These are phyloP conservation scores for Geum urbanum DNA, from an alignment of 306 rosid species.

Conservation along the genomic window DNA sequence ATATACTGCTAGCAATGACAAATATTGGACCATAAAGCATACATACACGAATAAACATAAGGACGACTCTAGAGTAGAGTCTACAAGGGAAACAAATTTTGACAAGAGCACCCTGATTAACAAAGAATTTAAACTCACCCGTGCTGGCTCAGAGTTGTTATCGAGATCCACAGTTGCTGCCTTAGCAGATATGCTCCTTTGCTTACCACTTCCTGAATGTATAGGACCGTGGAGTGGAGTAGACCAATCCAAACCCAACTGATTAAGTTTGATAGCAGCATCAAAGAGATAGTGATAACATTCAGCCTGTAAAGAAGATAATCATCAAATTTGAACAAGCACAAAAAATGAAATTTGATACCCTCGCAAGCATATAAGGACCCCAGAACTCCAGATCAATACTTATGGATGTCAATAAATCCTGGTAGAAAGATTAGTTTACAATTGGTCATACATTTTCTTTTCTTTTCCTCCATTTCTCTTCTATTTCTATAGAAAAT, in stretches of 20 bases:
- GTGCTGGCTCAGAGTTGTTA: slow-evolving; percentile 35
- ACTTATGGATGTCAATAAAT: not conserved
- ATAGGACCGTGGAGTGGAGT: slow-evolving; percentile 69
- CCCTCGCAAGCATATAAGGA: not conserved
- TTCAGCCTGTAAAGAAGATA: slow-evolving; percentile 59
- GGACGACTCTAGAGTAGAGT: slow-evolving; percentile 7
- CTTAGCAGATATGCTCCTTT: slow-evolving; percentile 46
- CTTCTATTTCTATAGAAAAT: not conserved
- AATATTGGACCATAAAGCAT: not conserved
- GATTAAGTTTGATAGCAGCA: too few species aligned
- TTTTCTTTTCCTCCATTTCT: not conserved
- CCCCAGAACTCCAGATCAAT: not conserved
- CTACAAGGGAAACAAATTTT: slow-evolving; percentile 15
- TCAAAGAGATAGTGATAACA: slow-evolving; percentile 92
- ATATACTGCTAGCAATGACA: too few species aligned
- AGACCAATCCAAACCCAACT: slow-evolving; percentile 80
- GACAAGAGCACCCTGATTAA: not conserved
- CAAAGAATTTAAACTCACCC: slow-evolving; percentile 41
- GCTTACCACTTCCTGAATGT: slow-evolving; percentile 36
- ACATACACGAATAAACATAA: slow-evolving; percentile 8
- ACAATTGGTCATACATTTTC: too few species aligned
- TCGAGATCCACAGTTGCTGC: slow-evolving; percentile 46
- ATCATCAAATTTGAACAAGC: slow-evolving; percentile 15
- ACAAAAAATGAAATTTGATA: slow-evolving; percentile 20
- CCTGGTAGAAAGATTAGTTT: not conserved